phyloP scores from a whole-genome alignment of 2,329 filamentous ascomycete genomes.

The Drechslerella dactyloides region DNA sequence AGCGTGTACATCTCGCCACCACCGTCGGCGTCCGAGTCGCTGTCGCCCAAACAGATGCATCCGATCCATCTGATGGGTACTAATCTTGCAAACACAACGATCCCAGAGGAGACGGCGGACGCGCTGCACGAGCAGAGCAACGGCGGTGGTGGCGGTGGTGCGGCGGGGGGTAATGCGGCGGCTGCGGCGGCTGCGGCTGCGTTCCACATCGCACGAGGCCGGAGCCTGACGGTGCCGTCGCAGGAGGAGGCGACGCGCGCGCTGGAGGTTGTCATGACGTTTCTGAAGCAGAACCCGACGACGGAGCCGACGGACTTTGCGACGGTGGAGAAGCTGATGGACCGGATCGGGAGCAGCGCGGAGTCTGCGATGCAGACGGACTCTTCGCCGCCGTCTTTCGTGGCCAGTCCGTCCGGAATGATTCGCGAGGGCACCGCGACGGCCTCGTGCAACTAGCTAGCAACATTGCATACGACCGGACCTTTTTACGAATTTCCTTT shows the following conservation, averaged over 20 bases:
- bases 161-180: conserved; percentile 12
- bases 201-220: conserved; percentile 51
- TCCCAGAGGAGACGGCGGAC: conserved; percentile 46
- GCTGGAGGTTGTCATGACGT: conserved; percentile 79
- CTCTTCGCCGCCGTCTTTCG: conserved; percentile 15
- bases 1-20: conserved; percentile 49
- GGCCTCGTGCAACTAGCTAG: conserved; percentile 44
- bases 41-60: conserved; percentile 52
- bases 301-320: conserved; percentile 79
- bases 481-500: conserved; percentile 45
- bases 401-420: conserved; percentile 36
- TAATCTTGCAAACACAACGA: conserved; percentile 49
- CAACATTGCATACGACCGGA: conserved; percentile 6
- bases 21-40: conserved; percentile 49
- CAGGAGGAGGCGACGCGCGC: conserved; percentile 86
- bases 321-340: conserved; percentile 79
- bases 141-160: background rate
- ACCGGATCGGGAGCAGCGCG: conserved; percentile 58
- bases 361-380: conserved; percentile 61
- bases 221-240: conserved; percentile 63
- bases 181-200: conserved; percentile 26
- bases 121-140: conserved; percentile 30
- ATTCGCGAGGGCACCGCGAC: conserved; percentile 41
- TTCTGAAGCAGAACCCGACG: conserved; percentile 74
- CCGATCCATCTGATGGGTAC: conserved; percentile 41